Conservation (phyloP, 2,329 filamentous ascomycete genomes). For the Penicillium sp. region DNA sequence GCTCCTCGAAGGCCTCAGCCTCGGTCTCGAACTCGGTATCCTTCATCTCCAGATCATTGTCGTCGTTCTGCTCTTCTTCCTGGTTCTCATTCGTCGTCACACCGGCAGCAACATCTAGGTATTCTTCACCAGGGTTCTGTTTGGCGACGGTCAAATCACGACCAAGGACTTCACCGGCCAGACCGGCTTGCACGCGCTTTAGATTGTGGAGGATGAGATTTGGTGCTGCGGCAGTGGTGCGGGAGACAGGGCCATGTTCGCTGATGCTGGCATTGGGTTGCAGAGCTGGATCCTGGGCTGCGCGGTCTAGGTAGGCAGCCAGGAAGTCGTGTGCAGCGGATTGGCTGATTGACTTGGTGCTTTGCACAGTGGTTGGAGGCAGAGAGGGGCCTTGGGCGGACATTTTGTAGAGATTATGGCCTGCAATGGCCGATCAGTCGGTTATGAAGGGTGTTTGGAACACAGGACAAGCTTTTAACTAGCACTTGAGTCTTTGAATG, state of each 20-base stretch:
- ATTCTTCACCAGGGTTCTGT: conserved; percentile 39
- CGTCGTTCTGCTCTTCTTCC: conserved; percentile 41
- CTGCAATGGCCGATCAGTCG: not conserved
- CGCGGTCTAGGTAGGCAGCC: conserved; percentile 47
- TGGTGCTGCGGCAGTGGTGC: conserved; percentile 44
- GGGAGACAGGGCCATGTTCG: conserved; percentile 48
- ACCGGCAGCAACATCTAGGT: conserved; percentile 44
- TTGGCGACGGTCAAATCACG: conserved; percentile 45
- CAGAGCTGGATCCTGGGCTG: conserved; percentile 46
- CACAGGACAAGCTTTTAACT: not conserved
- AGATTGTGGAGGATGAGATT: conserved; percentile 51
- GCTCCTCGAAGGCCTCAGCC: conserved; percentile 41
- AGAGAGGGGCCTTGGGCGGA: conserved; percentile 42
- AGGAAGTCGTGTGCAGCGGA: conserved; percentile 48
- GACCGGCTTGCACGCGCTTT: conserved; percentile 49
- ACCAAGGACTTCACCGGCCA: conserved; percentile 47
- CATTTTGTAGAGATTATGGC: conserved; percentile 33
- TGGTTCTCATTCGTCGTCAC: conserved; percentile 35
- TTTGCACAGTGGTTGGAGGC: conserved; percentile 43
- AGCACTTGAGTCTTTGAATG: conserved; percentile 1
- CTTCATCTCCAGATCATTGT: conserved; percentile 48
- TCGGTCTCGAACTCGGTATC: conserved; percentile 45
- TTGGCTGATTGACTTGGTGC: conserved; percentile 41
- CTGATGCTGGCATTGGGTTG: conserved; percentile 51
- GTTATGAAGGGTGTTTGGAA: not conserved